Evolutionary conservation across 225 moss, liverwort and hornwort genomes (phyloP).

Genomic region (Asterella californica): DNA sequence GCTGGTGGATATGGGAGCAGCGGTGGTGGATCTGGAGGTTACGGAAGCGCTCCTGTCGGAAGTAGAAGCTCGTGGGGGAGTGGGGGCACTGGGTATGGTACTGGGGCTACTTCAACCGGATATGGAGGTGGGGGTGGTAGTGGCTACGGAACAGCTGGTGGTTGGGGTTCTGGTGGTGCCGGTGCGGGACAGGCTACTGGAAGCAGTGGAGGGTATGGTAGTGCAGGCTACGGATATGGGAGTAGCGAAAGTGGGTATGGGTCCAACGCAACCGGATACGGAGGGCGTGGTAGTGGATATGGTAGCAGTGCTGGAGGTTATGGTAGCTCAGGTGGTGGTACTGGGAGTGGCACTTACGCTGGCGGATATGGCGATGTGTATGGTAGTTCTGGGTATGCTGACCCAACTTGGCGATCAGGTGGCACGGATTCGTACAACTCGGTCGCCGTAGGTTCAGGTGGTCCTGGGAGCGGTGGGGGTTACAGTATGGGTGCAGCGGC

Average conservation of each 20-base stretch:
- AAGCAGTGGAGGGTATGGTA: slow-evolving; percentile 66
- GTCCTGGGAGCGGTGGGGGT: slow-evolving; percentile 51
- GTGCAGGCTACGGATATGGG: slow-evolving; percentile 72
- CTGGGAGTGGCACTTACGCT: slow-evolving; percentile 35
- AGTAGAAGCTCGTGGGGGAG: slow-evolving; percentile 87
- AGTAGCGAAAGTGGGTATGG: slow-evolving; percentile 87
- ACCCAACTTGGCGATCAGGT: slow-evolving; percentile 88
- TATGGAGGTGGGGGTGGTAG: slow-evolving; percentile 68
- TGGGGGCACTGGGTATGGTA: slow-evolving; percentile 79
- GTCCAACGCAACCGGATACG: slow-evolving; percentile 55
- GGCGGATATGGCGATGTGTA: slow-evolving; percentile 42
- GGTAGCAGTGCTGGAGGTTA: slow-evolving; percentile 56
- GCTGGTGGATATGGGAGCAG: slow-evolving; percentile 71
- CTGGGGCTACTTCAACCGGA: slow-evolving; percentile 62
- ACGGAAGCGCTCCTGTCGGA: slow-evolving; percentile 64
- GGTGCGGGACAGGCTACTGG: slow-evolving; percentile 78
- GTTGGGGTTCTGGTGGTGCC: slow-evolving; percentile 81
- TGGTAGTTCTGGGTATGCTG: slow-evolving; percentile 71
- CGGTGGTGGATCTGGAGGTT: slow-evolving; percentile 64
- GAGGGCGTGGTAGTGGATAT: slow-evolving; percentile 82
- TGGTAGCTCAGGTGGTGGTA: slow-evolving; percentile 56
- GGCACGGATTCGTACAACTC: slow-evolving; percentile 76
- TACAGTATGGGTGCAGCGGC: slow-evolving; percentile 66
- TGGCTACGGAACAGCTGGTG: slow-evolving; percentile 74
- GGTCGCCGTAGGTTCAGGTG: slow-evolving; percentile 65